Percentiles rank a stretch among this genome's conserved stretches.
Evolutionary conservation across 164 flowering plant species (phyloP).

Genomic region (Brasenia schreberi): DNA sequence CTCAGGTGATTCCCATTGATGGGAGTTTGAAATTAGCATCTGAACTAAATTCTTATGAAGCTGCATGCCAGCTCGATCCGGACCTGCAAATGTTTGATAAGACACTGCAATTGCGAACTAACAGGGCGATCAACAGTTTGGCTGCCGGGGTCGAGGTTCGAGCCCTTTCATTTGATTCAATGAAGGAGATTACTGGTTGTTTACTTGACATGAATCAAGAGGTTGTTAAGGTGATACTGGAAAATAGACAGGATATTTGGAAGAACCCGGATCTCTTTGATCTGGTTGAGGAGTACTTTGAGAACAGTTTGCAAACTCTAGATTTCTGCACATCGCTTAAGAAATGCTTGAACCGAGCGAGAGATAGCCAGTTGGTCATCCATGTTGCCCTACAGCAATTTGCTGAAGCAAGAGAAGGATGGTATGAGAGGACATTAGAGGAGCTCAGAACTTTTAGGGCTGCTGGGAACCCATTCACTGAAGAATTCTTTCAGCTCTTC

Average conservation of each 20-base stretch:
- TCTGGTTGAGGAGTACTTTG: constrained; percentile 68
- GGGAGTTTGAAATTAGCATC: constrained; percentile 14
- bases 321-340: constrained; percentile 68
- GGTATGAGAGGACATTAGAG: constrained; percentile 29
- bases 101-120: constrained; percentile 37
- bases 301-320: constrained; percentile 51
- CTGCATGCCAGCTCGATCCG: constrained; percentile 50
- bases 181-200: constrained; percentile 45
- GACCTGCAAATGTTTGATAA: constrained; percentile 44
- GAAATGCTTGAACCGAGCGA: constrained; percentile 51
- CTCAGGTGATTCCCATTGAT: constrained; percentile 6
- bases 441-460: constrained; percentile 48
- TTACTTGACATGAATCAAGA: constrained; percentile 73
- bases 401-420: constrained; percentile 36
- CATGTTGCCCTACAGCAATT: constrained; percentile 49
- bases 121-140: constrained; percentile 38
- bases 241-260: constrained; percentile 61
- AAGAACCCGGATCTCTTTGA: constrained; percentile 39
- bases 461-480: constrained; percentile 57
- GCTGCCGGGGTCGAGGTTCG: constrained; percentile 40
- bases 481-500: constrained; percentile 46
- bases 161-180: constrained; percentile 52
- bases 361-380: constrained; percentile 48
- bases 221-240: constrained; percentile 48
- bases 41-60: constrained; percentile 49